These are phyloP conservation scores for Helotiales sp. DNA, from an alignment of 2,329 filamentous ascomycete genomes.

Conservation along the genomic window DNA sequence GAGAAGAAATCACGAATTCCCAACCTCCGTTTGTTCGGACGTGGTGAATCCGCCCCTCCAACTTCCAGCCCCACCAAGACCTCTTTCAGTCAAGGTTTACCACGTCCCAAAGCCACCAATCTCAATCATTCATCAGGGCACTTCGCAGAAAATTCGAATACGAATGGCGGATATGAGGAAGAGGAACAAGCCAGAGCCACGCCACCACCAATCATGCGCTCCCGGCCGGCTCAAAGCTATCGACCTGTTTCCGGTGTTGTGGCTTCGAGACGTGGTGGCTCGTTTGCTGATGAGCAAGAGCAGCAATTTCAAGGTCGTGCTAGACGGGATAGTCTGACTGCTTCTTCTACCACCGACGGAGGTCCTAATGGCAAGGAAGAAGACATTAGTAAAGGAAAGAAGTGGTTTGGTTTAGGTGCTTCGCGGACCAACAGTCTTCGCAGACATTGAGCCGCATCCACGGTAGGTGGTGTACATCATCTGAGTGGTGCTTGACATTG, in stretches of 20 bases:
- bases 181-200: slow-evolving; percentile 35
- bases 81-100: not conserved
- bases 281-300: not conserved
- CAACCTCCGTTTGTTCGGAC: slow-evolving; percentile 19
- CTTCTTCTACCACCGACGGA: not conserved
- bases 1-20: slow-evolving; percentile 18
- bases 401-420: slow-evolving; percentile 29
- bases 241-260: slow-evolving; percentile 24
- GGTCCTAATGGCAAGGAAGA: not conserved
- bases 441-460: not conserved
- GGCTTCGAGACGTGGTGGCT: not conserved
- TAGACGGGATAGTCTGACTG: slow-evolving; percentile 4
- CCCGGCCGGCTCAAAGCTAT: slow-evolving; percentile 21
- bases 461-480: not conserved
- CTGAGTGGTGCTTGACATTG: not conserved
- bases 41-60: slow-evolving; percentile 20
- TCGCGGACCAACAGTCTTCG: slow-evolving; percentile 10
- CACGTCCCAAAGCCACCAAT: not conserved
- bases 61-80: slow-evolving; percentile 1
- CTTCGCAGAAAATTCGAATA: slow-evolving; percentile 1
- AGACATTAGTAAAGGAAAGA: slow-evolving; percentile 16
- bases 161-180: slow-evolving; percentile 5
- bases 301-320: not conserved
- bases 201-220: slow-evolving; percentile 38
- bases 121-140: slow-evolving; percentile 1